Conservation (phyloP, 1,284 basidiomycete species). For the Phellopilus nigrolimitatus region DNA sequence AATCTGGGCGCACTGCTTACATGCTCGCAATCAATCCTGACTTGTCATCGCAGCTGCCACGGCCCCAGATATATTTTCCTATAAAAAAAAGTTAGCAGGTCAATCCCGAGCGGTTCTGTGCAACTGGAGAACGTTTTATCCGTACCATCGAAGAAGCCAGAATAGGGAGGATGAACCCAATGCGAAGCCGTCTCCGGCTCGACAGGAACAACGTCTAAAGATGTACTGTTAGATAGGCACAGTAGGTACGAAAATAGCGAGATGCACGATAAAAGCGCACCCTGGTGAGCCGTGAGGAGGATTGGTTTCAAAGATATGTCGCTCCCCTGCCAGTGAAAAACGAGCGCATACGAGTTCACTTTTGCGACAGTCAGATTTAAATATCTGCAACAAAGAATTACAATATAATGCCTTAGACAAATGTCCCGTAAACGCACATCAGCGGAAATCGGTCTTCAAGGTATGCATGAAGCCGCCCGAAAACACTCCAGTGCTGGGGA, state of each 20-base stretch:
- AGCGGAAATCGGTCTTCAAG: constrained; percentile 23
- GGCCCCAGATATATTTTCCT: constrained; percentile 58
- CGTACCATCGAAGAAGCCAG: constrained; percentile 38
- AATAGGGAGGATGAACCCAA: constrained; percentile 43
- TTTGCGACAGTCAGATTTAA: constrained; percentile 20
- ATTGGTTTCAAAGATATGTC: constrained; percentile 60
- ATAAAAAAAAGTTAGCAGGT: background rate
- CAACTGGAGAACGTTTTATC: background rate
- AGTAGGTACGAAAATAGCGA: too few relatives aligned
- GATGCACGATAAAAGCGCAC: too few relatives aligned
- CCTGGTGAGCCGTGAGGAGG: constrained; percentile 67
- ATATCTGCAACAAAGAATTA: background rate
- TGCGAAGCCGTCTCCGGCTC: constrained; percentile 32
- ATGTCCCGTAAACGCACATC: constrained; percentile 7
- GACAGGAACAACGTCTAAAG: constrained; percentile 40
- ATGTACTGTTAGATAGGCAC: background rate
- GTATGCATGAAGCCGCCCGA: constrained; percentile 25
- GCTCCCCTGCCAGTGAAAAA: constrained; percentile 66
- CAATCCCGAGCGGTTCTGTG: background rate
- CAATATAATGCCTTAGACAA: constrained; percentile 1
- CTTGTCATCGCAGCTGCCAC: constrained; percentile 62
- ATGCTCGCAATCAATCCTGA: constrained; percentile 52
- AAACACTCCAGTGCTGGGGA: constrained; percentile 24
- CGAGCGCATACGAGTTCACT: constrained; percentile 54
- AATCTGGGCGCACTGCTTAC: constrained; percentile 31